Evolutionary conservation across 2,329 filamentous ascomycete genomes (phyloP).

Genomic region (Clonostachys solani): DNA sequence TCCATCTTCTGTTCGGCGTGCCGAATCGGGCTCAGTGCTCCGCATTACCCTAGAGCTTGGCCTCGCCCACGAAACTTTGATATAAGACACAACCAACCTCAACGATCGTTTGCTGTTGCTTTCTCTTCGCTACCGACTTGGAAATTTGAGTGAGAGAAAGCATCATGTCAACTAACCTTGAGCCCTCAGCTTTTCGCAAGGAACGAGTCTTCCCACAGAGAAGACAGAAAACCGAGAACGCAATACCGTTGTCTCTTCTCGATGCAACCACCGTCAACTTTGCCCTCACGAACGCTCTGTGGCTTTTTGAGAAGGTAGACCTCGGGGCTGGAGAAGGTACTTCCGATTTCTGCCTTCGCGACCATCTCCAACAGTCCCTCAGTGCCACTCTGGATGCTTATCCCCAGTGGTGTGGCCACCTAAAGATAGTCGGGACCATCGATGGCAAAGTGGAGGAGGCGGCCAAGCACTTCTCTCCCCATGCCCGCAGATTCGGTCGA

Average conservation of each 20-base stretch:
- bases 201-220: too few species aligned
- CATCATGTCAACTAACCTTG: too few species aligned
- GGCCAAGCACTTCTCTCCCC: conserved; percentile 6
- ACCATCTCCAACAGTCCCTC: conserved; percentile 6
- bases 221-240: not conserved
- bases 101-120: too few species aligned
- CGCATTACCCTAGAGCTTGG: too few species aligned
- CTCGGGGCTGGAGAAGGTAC: not conserved
- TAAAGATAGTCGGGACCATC: conserved; percentile 5
- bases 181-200: too few species aligned
- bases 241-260: conserved; percentile 9
- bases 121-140: too few species aligned
- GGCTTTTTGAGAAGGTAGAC: conserved; percentile 9
- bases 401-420: conserved; percentile 11
- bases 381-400: conserved; percentile 7
- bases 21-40: too few species aligned
- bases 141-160: too few species aligned
- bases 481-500: conserved; percentile 12
- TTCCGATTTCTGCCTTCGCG: not conserved
- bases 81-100: too few species aligned
- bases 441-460: conserved; percentile 6
- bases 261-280: conserved; percentile 14
- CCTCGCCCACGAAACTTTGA: too few species aligned
- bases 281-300: conserved; percentile 11
- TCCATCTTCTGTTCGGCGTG: too few species aligned